Evolutionary conservation across 176 grass and related monocot species (phyloP).

Genomic region (Carex littledalei): DNA sequence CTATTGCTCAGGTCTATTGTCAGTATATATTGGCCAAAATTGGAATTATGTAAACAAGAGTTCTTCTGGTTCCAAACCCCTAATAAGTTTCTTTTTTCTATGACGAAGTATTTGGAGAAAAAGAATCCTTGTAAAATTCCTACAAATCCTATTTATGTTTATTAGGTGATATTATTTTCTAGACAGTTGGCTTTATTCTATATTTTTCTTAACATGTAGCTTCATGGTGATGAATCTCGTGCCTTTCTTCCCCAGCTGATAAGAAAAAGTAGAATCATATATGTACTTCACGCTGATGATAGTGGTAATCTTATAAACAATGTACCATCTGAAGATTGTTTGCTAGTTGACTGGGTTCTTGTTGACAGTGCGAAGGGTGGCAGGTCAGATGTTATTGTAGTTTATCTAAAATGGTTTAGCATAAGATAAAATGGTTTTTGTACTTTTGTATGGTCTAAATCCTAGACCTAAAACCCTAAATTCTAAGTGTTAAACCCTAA

Average conservation of each 20-base stretch:
- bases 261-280: conserved; percentile 51
- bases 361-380: conserved; percentile 80
- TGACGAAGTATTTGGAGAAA: not conserved
- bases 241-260: conserved; percentile 41
- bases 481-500: not conserved
- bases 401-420: not conserved
- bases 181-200: not conserved
- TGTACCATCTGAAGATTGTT: conserved; percentile 38
- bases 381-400: conserved; percentile 36
- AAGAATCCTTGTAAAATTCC: not conserved
- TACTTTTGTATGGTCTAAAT: not conserved
- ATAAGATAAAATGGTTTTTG: too few relatives aligned
- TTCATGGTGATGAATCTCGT: conserved; percentile 79
- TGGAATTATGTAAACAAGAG: not conserved
- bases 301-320: conserved; percentile 65
- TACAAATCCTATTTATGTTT: not conserved
- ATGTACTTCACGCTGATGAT: conserved; percentile 74
- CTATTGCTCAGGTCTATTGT: not conserved
- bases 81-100: not conserved
- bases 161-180: not conserved
- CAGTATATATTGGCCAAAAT: not conserved
- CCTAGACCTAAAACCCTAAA: too few relatives aligned
- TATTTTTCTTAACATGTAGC: conserved; percentile 39
- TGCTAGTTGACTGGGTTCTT: conserved; percentile 57
- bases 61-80: not conserved